Percentiles rank a stretch among this genome's conserved stretches.
These are phyloP conservation scores for Sabuloglossum arenarium DNA, from an alignment of 495 filamentous ascomycete species.

Conservation along the genomic window DNA sequence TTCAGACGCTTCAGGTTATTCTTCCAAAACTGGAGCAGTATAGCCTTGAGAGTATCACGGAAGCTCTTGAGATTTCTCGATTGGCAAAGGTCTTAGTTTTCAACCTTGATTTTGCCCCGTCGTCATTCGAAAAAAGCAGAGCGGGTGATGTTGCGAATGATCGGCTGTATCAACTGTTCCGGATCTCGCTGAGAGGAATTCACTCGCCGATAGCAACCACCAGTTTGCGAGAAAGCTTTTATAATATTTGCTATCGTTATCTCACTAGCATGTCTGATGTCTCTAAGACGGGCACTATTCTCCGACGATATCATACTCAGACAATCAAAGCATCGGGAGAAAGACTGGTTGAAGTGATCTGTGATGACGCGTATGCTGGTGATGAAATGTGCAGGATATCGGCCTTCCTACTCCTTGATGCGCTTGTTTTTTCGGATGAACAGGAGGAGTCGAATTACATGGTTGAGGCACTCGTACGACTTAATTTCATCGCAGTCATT, in stretches of 20 bases:
- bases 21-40: conserved; percentile 66
- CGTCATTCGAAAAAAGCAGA: conserved; percentile 22
- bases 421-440: conserved; percentile 44
- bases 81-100: conserved; percentile 58
- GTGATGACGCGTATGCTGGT: conserved; percentile 81
- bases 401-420: conserved; percentile 54
- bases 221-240: conserved; percentile 57
- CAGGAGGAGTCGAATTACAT: conserved; percentile 44
- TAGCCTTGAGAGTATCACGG: conserved; percentile 36
- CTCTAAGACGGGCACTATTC: conserved; percentile 18
- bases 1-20: conserved; percentile 67
- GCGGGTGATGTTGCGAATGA: conserved; percentile 63
- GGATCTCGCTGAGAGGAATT: conserved; percentile 55
- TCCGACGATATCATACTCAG: conserved; percentile 43
- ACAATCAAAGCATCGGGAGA: conserved; percentile 60
- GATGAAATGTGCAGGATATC: conserved; percentile 63
- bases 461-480: conserved; percentile 54
- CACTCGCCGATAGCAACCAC: conserved; percentile 46
- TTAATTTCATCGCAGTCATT: conserved; percentile 79
- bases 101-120: conserved; percentile 38
- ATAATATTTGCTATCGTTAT: conserved; percentile 74
- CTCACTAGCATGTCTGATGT: conserved; percentile 47
- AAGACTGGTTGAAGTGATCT: conserved; percentile 61
- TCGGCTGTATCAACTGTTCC: conserved; percentile 78
- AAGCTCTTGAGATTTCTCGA: conserved; percentile 52